Percentiles rank a stretch among this genome's conserved stretches.
phyloP scores from a whole-genome alignment of 2,329 filamentous ascomycete genomes.

The Westerdykella sp. region DNA sequence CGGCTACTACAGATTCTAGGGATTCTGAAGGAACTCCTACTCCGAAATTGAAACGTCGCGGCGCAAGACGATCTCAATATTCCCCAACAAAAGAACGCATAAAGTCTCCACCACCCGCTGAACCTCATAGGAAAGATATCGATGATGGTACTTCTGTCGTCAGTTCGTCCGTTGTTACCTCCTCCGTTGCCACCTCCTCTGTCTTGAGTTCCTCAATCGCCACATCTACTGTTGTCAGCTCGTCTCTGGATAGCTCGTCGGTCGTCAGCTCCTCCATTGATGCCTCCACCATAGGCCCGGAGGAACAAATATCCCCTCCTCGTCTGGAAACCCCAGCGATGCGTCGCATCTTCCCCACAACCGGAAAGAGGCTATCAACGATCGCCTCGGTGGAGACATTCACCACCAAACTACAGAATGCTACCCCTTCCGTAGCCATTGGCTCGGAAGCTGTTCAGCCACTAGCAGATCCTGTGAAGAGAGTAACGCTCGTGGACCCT shows the following conservation, averaged over 20 bases:
- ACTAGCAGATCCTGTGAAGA: constrained; percentile 13
- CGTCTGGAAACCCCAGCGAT: constrained; percentile 35
- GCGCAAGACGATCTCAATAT: constrained; percentile 34
- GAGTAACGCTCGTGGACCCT: constrained; percentile 16
- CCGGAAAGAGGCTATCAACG: constrained; percentile 52
- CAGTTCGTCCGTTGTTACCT: constrained; percentile 28
- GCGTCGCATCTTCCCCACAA: constrained; percentile 46
- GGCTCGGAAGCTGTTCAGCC: constrained; percentile 21
- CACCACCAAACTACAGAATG: constrained; percentile 29
- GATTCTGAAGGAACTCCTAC: constrained; percentile 13
- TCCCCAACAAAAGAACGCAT: constrained; percentile 38
- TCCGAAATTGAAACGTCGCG: constrained; percentile 34
- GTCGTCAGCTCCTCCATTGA: constrained; percentile 21
- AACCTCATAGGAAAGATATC: constrained; percentile 16
- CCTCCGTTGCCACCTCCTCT: background rate
- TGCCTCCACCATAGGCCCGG: constrained; percentile 24
- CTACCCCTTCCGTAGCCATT: constrained; percentile 22
- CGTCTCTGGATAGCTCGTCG: constrained; percentile 2
- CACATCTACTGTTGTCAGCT: background rate
- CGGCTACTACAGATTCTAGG: background rate
- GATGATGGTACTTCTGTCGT: constrained; percentile 24
- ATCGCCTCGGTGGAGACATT: constrained; percentile 54
- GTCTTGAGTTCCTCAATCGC: background rate
- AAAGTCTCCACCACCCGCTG: constrained; percentile 26
- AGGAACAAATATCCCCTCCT: constrained; percentile 26